Evolutionary conservation across 106 monocot species (phyloP), one percentile per base, ranked within the genome.

Genomic region (Agapanthus africanus): DNA sequence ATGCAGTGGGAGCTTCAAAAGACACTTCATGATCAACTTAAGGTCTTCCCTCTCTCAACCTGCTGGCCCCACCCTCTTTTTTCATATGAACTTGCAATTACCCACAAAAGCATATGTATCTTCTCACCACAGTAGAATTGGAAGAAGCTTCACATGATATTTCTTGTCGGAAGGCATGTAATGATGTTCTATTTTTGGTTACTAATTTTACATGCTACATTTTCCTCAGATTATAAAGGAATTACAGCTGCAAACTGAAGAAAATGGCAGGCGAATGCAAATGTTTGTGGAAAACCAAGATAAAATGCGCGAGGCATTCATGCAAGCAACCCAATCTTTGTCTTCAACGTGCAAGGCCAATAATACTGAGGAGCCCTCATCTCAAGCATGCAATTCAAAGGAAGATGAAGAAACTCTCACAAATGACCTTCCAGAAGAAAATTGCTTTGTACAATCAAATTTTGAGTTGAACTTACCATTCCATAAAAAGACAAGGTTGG

Each of bases 1-100:
- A 49, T 35, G 35, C 72, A 72, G 27, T 72, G 61, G 62, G 36
- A 63, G 47, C 72, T 72, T 34, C 72, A 72, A 72, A 72, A 63
- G 63, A 49, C 35, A 35, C 72, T 72, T 63, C 72, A 72, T 26
- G 46, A 63, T 42, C 72, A 72, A 63, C 49, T 72, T 11, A 62
- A 44, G 42, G 72, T 72, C 44, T 44, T 2, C 5, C 18, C 42
- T 31, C 32, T 40, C 34, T 41, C 42, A 18, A 19, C 30, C 16
- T 15, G 2, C 35, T 11, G 6, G 7, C 52, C 6, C 23, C 23
- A 4, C 19, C 49, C 13, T 18, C 49, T 14, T 8, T 1, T 21
- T 50, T 21, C 2, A 50, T 2, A 50, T 50, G 44, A 50, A 21
- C 16, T 44, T 44, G 44, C 44, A 44, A 16, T 44, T 6, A 11